Evolutionary conservation across 164 flowering plant species (phyloP).

Genomic region (Kalanchoe fedtschenkoi): DNA sequence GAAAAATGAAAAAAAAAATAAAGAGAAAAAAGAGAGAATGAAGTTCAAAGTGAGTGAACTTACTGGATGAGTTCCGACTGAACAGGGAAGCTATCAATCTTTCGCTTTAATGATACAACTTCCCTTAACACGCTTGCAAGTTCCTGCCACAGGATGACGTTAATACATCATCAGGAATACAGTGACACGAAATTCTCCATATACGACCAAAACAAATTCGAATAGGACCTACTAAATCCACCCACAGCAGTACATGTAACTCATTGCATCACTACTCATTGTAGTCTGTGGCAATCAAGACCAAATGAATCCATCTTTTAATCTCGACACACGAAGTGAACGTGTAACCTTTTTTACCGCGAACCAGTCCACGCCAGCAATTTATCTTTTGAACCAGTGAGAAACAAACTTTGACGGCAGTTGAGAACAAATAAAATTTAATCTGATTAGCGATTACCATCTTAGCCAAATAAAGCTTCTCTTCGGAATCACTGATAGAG

Average conservation of each 20-base stretch:
- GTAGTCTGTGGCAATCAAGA: no score
- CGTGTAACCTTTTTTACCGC: not conserved
- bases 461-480: conserved; percentile 37
- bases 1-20: not conserved
- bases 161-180: not conserved
- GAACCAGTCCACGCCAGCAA: not conserved
- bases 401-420: not conserved
- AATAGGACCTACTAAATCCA: not conserved
- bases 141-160: conserved; percentile 27
- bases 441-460: conserved; percentile 25
- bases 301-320: not conserved
- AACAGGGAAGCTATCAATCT: conserved; percentile 54
- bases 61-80: conserved; percentile 79
- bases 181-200: not conserved
- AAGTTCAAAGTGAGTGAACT: conserved; percentile 11
- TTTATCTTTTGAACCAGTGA: not conserved
- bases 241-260: not conserved
- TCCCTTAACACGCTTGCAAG: conserved; percentile 49
- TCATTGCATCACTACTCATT: not conserved
- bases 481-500: conserved; percentile 18
- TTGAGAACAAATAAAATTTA: not conserved
- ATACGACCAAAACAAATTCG: not conserved
- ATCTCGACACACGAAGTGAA: not conserved
- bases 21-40: not conserved
- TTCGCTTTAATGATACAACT: conserved; percentile 35